Conservation (phyloP, 2,329 filamentous ascomycete species). For the Fusarium sp. region DNA sequence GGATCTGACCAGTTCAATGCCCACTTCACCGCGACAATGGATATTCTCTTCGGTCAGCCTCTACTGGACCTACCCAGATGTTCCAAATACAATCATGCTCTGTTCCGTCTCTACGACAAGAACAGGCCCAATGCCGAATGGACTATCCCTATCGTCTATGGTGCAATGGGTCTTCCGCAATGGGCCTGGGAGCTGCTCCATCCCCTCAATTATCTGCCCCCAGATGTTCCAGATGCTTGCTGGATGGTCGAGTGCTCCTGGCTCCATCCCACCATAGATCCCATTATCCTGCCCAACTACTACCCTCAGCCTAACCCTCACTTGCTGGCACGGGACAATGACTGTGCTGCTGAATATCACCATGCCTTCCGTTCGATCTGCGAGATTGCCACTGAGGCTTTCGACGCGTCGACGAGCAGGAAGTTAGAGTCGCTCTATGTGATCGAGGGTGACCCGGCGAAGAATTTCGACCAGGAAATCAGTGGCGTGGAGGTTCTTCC, state of each 20-base stretch:
- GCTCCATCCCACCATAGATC: background rate
- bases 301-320: constrained; percentile 25
- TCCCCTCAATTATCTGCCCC: constrained; percentile 25
- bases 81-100: constrained; percentile 19
- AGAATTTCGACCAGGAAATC: background rate
- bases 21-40: constrained; percentile 39
- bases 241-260: constrained; percentile 27
- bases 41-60: constrained; percentile 41
- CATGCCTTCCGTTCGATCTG: background rate
- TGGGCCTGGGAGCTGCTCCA: constrained; percentile 33
- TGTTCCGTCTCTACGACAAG: constrained; percentile 30
- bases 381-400: constrained; percentile 6
- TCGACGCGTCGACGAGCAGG: background rate
- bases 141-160: constrained; percentile 17
- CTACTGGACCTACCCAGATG: background rate
- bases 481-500: background rate
- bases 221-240: constrained; percentile 2
- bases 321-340: background rate
- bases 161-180: constrained; percentile 21
- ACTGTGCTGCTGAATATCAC: background rate
- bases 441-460: background rate
- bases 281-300: constrained; percentile 36
- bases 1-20: constrained; percentile 44
- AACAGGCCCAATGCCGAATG: background rate
- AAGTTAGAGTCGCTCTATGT: constrained; percentile 16